phyloP scores from a whole-genome alignment of 495 filamentous ascomycete species.

The Halenospora varia region DNA sequence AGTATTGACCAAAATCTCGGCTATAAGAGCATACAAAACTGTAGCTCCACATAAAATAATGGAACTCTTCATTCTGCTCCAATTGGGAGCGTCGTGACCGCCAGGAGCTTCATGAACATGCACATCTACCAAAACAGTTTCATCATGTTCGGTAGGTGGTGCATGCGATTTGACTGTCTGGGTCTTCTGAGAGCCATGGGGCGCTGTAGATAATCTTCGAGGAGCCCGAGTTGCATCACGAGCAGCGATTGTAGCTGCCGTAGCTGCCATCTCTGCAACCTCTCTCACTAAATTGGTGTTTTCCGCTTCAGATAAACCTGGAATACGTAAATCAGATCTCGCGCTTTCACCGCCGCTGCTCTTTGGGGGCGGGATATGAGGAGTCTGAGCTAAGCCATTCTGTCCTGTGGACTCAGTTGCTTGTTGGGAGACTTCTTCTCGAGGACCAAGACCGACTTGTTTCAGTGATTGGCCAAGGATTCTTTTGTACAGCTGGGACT shows the following conservation, averaged over 20 bases:
- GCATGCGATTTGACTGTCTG: constrained; percentile 18
- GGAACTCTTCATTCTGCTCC: constrained; percentile 86
- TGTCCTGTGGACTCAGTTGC: constrained; percentile 32
- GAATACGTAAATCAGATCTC: constrained; percentile 47
- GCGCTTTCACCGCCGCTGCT: constrained; percentile 36
- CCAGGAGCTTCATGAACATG: constrained; percentile 34
- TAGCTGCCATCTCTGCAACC: constrained; percentile 88
- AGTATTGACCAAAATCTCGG: constrained; percentile 93
- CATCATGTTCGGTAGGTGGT: constrained; percentile 30
- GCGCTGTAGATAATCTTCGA: constrained; percentile 42
- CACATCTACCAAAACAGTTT: constrained; percentile 43
- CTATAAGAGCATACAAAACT: constrained; percentile 89
- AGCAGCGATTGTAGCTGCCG: constrained; percentile 82
- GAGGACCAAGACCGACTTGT: constrained; percentile 63
- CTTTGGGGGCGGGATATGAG: constrained; percentile 73
- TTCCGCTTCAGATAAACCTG: constrained; percentile 72
- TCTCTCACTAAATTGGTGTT: constrained; percentile 76
- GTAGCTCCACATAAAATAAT: constrained; percentile 88
- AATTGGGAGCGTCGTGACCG: constrained; percentile 97
- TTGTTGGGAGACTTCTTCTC: constrained; percentile 41
- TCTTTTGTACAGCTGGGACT: constrained; percentile 86
- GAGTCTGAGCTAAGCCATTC: constrained; percentile 37
- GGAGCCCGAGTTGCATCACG: constrained; percentile 61
- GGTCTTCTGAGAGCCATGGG: constrained; percentile 21
- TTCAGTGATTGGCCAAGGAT: constrained; percentile 86